phyloP scores from a whole-genome alignment of 176 grass and related monocot species.

The Carex kokanica region DNA sequence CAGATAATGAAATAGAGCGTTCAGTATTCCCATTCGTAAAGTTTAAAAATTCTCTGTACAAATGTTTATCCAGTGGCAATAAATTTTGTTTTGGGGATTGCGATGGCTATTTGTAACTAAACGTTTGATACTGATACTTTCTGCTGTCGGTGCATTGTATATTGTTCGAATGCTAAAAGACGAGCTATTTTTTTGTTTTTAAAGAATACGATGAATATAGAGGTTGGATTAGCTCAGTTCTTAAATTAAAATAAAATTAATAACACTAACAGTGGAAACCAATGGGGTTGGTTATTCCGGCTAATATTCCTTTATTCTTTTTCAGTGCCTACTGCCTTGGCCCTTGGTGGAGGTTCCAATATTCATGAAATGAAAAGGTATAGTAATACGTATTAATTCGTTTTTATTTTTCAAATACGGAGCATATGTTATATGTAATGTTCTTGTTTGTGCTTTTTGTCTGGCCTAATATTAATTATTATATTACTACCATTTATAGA shows the following conservation, averaged over 20 bases:
- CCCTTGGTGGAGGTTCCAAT: not conserved
- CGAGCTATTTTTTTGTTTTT: not conserved
- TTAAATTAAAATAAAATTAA: not conserved
- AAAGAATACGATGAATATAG: not conserved
- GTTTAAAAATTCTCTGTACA: too few species aligned
- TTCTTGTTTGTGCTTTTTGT: too few species aligned
- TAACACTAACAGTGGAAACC: not conserved
- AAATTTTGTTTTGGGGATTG: not conserved
- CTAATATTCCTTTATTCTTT: not conserved
- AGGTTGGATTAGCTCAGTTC: not conserved
- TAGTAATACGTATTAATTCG: not conserved
- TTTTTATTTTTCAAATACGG: too few species aligned
- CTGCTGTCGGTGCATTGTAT: slow-evolving; percentile 7
- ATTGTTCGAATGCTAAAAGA: not conserved
- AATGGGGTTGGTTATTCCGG: not conserved
- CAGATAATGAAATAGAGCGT: too few species aligned
- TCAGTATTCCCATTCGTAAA: too few species aligned
- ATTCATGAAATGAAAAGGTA: not conserved
- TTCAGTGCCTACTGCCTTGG: not conserved
- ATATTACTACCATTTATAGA: too few species aligned
- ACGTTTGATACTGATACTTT: not conserved
- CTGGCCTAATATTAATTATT: too few species aligned
- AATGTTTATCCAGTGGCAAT: not conserved
- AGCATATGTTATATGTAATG: too few species aligned
- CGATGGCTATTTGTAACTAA: slow-evolving; percentile 12